Percentiles rank a stretch among this genome's conserved stretches.
Conservation (phyloP, 1,284 basidiomycete genomes). For the Ganoderma lucidum region DNA sequence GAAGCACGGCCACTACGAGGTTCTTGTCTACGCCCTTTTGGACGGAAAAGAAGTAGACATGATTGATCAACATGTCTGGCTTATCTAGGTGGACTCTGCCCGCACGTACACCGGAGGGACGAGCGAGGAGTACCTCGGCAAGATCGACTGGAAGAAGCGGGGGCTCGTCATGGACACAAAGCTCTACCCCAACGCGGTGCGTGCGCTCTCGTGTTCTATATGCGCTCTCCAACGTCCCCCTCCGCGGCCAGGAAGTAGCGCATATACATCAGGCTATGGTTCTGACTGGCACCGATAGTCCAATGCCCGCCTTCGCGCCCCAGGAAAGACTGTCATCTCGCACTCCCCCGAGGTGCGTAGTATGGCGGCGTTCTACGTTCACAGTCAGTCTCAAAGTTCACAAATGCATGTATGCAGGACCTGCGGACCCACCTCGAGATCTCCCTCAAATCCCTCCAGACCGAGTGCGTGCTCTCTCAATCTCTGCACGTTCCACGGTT, state of each 20-base stretch:
- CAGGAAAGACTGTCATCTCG: conserved; percentile 22
- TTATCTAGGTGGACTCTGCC: conserved; percentile 58
- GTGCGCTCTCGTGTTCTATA: not conserved
- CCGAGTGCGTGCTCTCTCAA: conserved; percentile 46
- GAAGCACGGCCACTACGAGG: conserved; percentile 62
- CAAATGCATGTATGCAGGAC: conserved; percentile 33
- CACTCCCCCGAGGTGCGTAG: conserved; percentile 31
- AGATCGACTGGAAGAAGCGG: conserved; percentile 46
- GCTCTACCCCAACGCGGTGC: conserved; percentile 33
- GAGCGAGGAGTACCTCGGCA: conserved; percentile 55
- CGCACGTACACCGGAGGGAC: conserved; percentile 57
- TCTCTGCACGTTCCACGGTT: too few relatives aligned
- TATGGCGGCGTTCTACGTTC: too few relatives aligned
- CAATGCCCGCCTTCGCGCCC: conserved; percentile 18
- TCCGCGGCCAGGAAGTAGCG: too few relatives aligned
- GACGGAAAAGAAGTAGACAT: not conserved
- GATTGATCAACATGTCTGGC: not conserved
- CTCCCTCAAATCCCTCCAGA: conserved; percentile 55
- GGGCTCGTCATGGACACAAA: conserved; percentile 58
- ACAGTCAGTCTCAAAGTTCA: not conserved
- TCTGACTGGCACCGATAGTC: conserved; percentile 10
- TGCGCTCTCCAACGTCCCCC: not conserved
- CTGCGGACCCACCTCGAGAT: conserved; percentile 53
- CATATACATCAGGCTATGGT: not conserved
- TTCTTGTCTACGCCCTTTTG: conserved; percentile 21